Base-by-base conservation (phyloP, 768 basidiomycete genomes). In the Terana coerulea region DNA sequence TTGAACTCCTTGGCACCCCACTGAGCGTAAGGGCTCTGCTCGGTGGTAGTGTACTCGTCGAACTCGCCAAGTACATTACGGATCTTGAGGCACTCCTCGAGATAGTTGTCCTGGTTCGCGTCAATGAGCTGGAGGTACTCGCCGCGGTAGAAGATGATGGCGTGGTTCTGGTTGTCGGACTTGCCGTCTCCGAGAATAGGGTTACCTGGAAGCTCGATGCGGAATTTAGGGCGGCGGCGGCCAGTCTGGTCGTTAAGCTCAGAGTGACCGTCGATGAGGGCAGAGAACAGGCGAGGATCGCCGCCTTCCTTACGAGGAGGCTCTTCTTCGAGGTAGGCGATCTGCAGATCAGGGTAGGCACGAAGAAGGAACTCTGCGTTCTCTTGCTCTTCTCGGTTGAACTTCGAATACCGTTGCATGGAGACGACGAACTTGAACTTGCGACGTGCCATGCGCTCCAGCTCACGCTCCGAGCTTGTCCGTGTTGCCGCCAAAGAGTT, bases 391-490 rank as follows among this genome's bases (percentile, higher is more conserved):
- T 98, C 97, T 75, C 95, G 94, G 79, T 93, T 97, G 79, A 99
- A 99, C 72, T 98, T 98, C 61, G 92, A 91, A 71, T 97, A 98
- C 28, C 97, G 85, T 69, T 98, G 97, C 97, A 98, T 98, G 44
- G 95, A 98, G 24, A 98, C 94, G 59, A 98, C 83, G 61, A 98
- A 98, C 69, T 98, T 97, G 85, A 98, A 99, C 75, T 98, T 98
- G 64, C 97, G 81, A 34, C 95, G 81, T 8, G 94, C 88, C 95
- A 98, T 98, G 42, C 94, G 84, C 69, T 98, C 97, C 44, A 98
- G 79, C 69, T 98, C 97, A 28, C 90, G 84, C 68, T 98, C 97
- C n/a, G 39, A 98, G 80, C 65, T 84, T 91, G 70, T 98, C 97
- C 2, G 95, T 97, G 72, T 98, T 98, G 12, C 95, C 95, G 34